These are phyloP conservation scores for Solanum ossicruentum DNA, from an alignment of 257 asterid genomes.

Conservation along the genomic window DNA sequence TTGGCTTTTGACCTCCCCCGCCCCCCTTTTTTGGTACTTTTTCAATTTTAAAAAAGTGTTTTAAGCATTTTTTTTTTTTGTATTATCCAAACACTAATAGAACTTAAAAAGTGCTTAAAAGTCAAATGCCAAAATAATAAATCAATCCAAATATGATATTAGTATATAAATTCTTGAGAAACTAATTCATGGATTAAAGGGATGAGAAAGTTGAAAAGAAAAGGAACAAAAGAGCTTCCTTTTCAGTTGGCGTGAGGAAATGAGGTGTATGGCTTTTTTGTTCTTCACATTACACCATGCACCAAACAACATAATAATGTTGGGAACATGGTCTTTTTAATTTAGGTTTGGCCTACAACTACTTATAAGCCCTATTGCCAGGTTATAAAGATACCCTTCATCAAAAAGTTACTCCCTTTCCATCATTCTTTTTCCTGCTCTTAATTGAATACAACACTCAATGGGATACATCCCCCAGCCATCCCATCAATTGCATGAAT, in stretches of 20 bases:
- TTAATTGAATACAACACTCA: neutral
- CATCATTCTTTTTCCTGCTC: constrained; percentile 12
- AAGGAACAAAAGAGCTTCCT: neutral
- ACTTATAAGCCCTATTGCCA: constrained; percentile 11
- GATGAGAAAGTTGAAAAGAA: neutral
- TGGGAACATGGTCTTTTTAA: neutral
- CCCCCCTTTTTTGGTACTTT: no score
- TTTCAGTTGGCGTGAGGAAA: neutral
- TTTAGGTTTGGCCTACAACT: neutral
- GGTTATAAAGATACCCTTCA: constrained; percentile 10
- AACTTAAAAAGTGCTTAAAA: no score
- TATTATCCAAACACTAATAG: no score
- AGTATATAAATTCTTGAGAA: no score
- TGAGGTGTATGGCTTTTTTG: constrained; percentile 4
- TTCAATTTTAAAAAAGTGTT: no score
- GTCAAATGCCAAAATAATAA: neutral
- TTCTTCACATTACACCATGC: neutral
- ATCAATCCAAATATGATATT: neutral
- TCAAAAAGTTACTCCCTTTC: neutral
- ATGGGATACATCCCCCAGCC: neutral
- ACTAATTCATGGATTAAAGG: neutral
- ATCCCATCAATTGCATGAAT: neutral
- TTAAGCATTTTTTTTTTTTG: no score
- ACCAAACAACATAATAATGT: constrained; percentile 25
- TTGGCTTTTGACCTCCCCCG: no score